Evolutionary conservation across 805 yeast genomes (phyloP), one percentile per base, ranked within the genome.

Genomic region (Wickerhamiella azymoides): DNA sequence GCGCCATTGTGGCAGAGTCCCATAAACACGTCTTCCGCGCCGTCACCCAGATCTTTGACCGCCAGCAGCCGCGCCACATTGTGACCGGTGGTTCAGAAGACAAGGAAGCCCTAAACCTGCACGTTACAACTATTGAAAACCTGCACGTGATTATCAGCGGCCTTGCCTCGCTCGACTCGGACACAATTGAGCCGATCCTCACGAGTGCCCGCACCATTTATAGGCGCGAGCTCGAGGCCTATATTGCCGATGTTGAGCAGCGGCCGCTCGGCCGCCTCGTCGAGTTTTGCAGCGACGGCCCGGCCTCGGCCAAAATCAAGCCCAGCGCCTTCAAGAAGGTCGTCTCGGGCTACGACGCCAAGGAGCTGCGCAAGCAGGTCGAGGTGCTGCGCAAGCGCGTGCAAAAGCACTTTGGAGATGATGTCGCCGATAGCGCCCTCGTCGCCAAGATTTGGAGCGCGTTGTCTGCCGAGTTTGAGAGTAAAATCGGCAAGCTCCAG

Each of bases 231-330:
- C 47, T 65, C 45, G 54, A 54, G n/a, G 47, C 50, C 1, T 80
- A 76, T 58, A 69, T 77, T 10, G 59, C 57, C n/a, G 54, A 54
- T n/a, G 60, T 79, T 13, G 57, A 77, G 36, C 61, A 65, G 46
- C 68, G 77, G 39, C 68, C 76, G 19, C 68, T 85, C 55, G 89
- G 92, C 0, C 80, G 80, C 55, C 55, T 86, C 42, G 64, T 75
- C 13, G 76, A 74, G 24, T 80, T 83, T 58, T 73, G 85, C 2
- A 69, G 70, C 36, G 83, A 79, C 30, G 66, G 65, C 2, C 47
- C 45, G 2, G 68, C 77, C 1, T 73, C 78, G 76, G 54, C 72
- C 70, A 58, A 71, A 72, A 52, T 51, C 38, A 21, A 37, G 27
- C 45, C 41, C 11, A 28, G 50, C 28, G 72, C 74, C 21, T 64